A percentile compares a stretch with the other conserved stretches of the same genome.
Conservation (phyloP, 148 eudicot genomes). For the Diospyros kaki region DNA sequence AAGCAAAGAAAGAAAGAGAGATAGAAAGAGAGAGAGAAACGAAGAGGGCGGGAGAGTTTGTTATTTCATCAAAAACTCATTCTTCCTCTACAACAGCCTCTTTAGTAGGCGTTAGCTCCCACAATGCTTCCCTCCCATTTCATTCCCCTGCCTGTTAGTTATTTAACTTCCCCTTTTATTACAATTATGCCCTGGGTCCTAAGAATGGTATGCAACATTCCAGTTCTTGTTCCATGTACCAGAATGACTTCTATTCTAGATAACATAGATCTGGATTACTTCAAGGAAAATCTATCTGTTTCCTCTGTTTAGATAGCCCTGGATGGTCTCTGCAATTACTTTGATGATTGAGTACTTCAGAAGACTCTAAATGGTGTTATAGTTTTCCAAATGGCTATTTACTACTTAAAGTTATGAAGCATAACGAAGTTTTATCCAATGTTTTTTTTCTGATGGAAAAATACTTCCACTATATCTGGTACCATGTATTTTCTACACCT, state of each 20-base stretch:
- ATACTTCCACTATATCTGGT: background rate
- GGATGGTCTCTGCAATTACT: background rate
- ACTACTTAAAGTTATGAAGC: background rate
- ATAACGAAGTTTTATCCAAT: background rate
- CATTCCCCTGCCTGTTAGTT: too few relatives aligned
- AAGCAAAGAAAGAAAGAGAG: too few relatives aligned
- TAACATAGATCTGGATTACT: slow-evolving; percentile 1
- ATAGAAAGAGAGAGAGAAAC: too few relatives aligned
- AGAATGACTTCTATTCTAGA: background rate
- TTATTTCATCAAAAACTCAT: too few relatives aligned
- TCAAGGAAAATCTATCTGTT: background rate
- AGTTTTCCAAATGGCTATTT: background rate
- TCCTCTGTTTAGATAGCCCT: background rate
- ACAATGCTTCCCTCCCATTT: too few relatives aligned
- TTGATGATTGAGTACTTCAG: background rate
- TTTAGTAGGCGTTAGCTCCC: too few relatives aligned
- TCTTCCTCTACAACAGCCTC: too few relatives aligned
- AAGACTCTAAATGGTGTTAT: background rate
- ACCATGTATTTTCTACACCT: background rate
- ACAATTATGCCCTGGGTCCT: too few relatives aligned
- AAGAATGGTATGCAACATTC: too few relatives aligned
- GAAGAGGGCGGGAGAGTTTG: too few relatives aligned
- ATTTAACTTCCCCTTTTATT: too few relatives aligned
- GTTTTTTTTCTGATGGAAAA: background rate
- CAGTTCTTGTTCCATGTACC: too few relatives aligned